Conservation (phyloP, 2,329 filamentous ascomycete species). For the Septoria petroselini region DNA sequence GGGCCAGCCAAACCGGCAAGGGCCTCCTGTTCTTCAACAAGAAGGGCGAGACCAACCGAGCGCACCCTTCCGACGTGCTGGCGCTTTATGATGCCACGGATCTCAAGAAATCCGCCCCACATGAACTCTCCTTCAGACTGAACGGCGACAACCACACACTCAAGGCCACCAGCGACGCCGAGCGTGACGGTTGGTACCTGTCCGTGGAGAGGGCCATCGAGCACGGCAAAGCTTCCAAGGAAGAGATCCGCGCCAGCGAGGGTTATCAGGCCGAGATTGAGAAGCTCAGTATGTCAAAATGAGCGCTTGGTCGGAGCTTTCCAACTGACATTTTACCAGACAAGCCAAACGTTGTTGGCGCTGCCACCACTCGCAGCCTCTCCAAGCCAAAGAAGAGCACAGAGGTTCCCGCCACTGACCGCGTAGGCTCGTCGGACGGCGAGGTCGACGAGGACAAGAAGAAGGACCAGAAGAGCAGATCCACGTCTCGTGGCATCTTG, state of each 20-base stretch:
- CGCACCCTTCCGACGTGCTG: constrained; percentile 74
- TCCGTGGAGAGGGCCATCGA: constrained; percentile 77
- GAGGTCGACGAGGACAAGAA: constrained; percentile 43
- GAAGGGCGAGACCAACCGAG: constrained; percentile 72
- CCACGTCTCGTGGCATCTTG: constrained; percentile 58
- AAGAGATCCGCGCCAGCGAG: constrained; percentile 72
- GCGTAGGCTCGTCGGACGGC: constrained; percentile 45
- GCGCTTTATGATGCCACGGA: constrained; percentile 60
- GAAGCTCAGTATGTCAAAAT: constrained; percentile 57
- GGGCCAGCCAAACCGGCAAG: constrained; percentile 91
- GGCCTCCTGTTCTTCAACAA: constrained; percentile 90
- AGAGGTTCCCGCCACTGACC: constrained; percentile 43
- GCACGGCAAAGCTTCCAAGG: constrained; percentile 78
- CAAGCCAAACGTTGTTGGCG: constrained; percentile 37
- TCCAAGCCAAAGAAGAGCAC: constrained; percentile 48
- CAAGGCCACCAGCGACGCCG: constrained; percentile 69
- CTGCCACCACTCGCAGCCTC: constrained; percentile 37
- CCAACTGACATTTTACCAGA: constrained; percentile 23
- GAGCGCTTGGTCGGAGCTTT: constrained; percentile 35
- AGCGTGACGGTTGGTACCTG: constrained; percentile 90
- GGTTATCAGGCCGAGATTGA: constrained; percentile 84
- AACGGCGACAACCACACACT: constrained; percentile 91
- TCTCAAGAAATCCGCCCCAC: constrained; percentile 68
- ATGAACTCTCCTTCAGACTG: constrained; percentile 82
- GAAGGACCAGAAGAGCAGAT: constrained; percentile 58